Base-by-base conservation (phyloP, 2,329 filamentous ascomycete genomes). In the Colletotrichum melonis region DNA sequence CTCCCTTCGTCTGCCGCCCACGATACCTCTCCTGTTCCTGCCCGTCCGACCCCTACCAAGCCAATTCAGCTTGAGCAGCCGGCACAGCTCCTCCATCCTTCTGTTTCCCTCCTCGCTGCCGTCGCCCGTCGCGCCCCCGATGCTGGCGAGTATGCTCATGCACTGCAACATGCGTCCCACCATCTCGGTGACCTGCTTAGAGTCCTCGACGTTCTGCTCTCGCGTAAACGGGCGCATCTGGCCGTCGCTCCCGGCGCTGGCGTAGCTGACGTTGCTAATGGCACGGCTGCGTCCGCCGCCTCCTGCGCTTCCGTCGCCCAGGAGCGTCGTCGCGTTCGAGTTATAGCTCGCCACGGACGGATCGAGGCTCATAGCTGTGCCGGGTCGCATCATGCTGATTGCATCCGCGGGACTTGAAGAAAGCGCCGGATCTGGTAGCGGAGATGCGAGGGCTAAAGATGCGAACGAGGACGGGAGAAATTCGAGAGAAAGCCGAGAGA, bases 111-210 rank as follows among this genome's bases (percentile, higher is more conserved):
- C 91, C 75, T 97, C 94, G 11, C 89, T 90, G 1, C 88, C 91
- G 78, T 91, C 74, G 64, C 76, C 76, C 55, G 75, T 76, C 14
- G 69, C 75, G 5, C 63, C 71, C 58, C 79, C 80, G 26, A 97
- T 90, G 74, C 92, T 92, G 3, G 94, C 94, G 26, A 99, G 87
- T 8, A 99, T 95, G 80, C 93, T 96, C 82, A 98, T 93, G 82
- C 97, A 99, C 85, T 99, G 97, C 75, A 99, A 86, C 94, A 99
- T 97, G 63, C 96, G 88, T 0, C 95, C 97, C 1, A 98, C 95
- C 77, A 96, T 98, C 77, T 98, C 95, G 0, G 97, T 98, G 67
- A 98, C 91, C 79, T 97, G 91, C 80, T 94, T 90, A 62, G 91
- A 92, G 78, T 93, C 90, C 80, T 92, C 90, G 16, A 90, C 84